Evolutionary conservation across 2,329 filamentous ascomycete species (phyloP).

Genomic region (Plenodomus lindquistii): DNA sequence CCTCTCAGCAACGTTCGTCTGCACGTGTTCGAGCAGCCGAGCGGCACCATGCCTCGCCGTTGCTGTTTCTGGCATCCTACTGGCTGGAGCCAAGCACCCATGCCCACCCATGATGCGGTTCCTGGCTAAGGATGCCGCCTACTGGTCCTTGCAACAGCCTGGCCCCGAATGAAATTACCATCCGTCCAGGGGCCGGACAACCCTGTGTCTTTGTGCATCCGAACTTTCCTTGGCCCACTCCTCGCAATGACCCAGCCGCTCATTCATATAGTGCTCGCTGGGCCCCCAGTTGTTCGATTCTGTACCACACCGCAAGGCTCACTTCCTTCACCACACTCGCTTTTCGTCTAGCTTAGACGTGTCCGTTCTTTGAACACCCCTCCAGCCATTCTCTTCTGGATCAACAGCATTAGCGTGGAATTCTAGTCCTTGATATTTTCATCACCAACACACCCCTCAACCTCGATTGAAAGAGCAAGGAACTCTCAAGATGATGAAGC

Average conservation of each 20-base stretch:
- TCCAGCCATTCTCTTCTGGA: constrained; percentile 46
- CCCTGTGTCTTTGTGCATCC: constrained; percentile 20
- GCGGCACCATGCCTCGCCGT: constrained; percentile 21
- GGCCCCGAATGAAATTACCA: constrained; percentile 43
- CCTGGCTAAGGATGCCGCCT: constrained; percentile 28
- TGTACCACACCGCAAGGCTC: constrained; percentile 40
- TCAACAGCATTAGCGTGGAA: constrained; percentile 30
- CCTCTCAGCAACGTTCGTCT: constrained; percentile 66
- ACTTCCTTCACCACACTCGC: constrained; percentile 41
- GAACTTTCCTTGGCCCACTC: constrained; percentile 30
- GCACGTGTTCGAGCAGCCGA: constrained; percentile 53
- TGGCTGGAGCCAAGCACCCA: constrained; percentile 24
- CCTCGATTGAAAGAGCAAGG: constrained; percentile 28
- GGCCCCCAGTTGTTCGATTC: constrained; percentile 17
- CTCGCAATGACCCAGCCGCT: constrained; percentile 31
- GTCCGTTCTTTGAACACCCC: constrained; percentile 39
- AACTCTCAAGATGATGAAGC: constrained; percentile 33
- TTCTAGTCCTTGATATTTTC: constrained; percentile 33
- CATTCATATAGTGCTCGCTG: constrained; percentile 39
- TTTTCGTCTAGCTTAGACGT: constrained; percentile 38
- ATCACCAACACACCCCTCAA: constrained; percentile 25
- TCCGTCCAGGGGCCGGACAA: constrained; percentile 33
- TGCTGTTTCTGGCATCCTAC: constrained; percentile 19
- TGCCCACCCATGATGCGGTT: constrained; percentile 23
- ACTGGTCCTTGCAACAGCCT: constrained; percentile 29